Base-by-base conservation (phyloP, 2,329 filamentous ascomycete genomes). In the Talaromyces sp. region DNA sequence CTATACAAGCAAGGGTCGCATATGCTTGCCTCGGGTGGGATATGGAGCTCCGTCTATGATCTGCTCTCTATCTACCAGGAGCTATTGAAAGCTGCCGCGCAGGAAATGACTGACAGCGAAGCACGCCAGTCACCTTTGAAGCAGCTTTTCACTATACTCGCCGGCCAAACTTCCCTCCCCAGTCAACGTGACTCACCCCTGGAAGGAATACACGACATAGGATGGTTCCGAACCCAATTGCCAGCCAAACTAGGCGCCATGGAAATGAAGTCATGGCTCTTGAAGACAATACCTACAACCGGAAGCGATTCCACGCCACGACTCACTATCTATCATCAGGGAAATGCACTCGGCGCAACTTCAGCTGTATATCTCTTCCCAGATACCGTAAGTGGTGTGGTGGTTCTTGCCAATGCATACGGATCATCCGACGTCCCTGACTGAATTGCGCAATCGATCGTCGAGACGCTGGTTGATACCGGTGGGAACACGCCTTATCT, bases 301-400 rank as follows among this genome's bases (percentile, higher is more conserved):
- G 50, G 50, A 37, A 7, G 28, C 11, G 37, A 21, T 11, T 37
- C 28, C 5, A 8, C 42, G 16, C 42, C 31, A n/a, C 50, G 31
- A n/a, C 50, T 55, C 12, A 55, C 28, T 16, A 55, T 55, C 50
- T 55, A 55, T 35, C 33, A 55, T 55, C 50, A 37, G 50, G 50
- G 50, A 5, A 55, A 55, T n/a, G 16, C 35, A 1, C 31, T 31
- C 28, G 28, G 50, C 3, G 50, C 50, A n/a, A 54, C 28, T 37
- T 55, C 31, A 35, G 50, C 50, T 31, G 28, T 55, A 8, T 55
- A 55, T 37, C 50, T 55, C 50, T 55, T 55, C n/a, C 50, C 50
- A 55, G 50, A 37, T 37, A 18, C 50, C 5, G 3, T 11, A 9
- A 55, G 50, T 35, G 50, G 31, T 6, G 50, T 55, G 7, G 50